Percentiles rank a stretch among this genome's conserved stretches.
phyloP scores from a whole-genome alignment of 2,329 filamentous ascomycete species.

The Aspergillus spinulosporus region DNA sequence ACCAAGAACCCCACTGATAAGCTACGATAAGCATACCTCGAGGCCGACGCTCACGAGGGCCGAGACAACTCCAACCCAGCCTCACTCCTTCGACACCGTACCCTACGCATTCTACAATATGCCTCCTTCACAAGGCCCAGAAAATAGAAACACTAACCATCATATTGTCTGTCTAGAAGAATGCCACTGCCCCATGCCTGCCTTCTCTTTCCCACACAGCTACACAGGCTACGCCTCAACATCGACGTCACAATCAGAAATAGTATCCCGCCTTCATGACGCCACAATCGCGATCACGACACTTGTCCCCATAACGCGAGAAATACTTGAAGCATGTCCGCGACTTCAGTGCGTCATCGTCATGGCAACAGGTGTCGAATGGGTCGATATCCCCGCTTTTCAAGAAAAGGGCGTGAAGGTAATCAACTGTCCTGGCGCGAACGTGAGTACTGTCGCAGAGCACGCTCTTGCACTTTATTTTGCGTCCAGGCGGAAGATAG shows the following conservation, averaged over 20 bases:
- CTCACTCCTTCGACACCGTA: background rate
- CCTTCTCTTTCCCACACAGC: constrained; percentile 46
- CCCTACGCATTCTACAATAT: background rate
- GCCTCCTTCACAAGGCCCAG: background rate
- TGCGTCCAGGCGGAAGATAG: constrained; percentile 47
- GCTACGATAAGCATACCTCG: no score
- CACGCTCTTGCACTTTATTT: constrained; percentile 55
- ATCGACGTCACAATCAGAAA: constrained; percentile 26
- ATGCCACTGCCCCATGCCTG: constrained; percentile 42
- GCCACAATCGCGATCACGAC: constrained; percentile 52
- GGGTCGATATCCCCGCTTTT: constrained; percentile 47
- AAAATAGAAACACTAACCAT: constrained; percentile 27
- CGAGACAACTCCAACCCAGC: background rate
- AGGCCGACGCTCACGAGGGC: background rate
- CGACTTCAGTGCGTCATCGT: constrained; percentile 42
- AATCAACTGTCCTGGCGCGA: constrained; percentile 49
- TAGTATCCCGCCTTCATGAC: constrained; percentile 41
- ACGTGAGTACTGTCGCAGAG: constrained; percentile 51
- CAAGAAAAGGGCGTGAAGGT: constrained; percentile 46
- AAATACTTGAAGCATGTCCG: constrained; percentile 38
- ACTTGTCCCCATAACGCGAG: constrained; percentile 27
- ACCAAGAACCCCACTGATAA: no score
- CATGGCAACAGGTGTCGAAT: constrained; percentile 51
- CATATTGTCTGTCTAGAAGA: constrained; percentile 52
- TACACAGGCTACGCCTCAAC: constrained; percentile 43